Base-by-base conservation (phyloP, 2,329 filamentous ascomycete species). In the Calycina marina region DNA sequence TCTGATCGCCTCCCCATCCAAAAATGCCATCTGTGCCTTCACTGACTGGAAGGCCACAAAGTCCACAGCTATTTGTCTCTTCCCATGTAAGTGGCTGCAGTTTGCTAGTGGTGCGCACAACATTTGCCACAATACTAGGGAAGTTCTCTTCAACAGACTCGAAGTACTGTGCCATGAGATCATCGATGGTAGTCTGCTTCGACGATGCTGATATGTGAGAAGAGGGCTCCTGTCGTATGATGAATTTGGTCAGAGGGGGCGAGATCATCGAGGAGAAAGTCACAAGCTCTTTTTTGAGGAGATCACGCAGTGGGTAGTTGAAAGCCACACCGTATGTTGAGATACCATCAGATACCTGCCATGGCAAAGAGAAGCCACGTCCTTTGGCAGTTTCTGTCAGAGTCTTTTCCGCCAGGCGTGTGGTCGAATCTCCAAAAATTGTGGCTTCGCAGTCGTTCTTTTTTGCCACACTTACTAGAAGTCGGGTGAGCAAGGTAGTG, bases 121-220 rank as follows among this genome's bases (percentile, higher is more conserved):
- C 90, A 52, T 98, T 98, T 18, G 86, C 79, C 43, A 98, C 86
- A 35, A 96, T 84, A 34, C 81, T 83, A 3, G 86, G 82, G 49
- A 92, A 94, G 37, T 78, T 79, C 42, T 73, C 71, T 52, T 93
- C 86, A 11, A 93, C 83, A 25, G 74, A 77, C 43, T 73, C 71
- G 49, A 98, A 93, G 54, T 94, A 98, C 36, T 84, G 76, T 36
- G 67, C 61, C 77, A 96, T 86, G 33, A 98, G 69, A 44, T 86
- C 78, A 50, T 94, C 85, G 47, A 98, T 94, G 28, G 84, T 92
- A 28, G 83, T 68, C 42, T 84, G 77, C 50, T 77, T 81, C 44
- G 54, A 36, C 16, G 42, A 45, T 16, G 44, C 39, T 24, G 47
- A 45, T 22, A 49, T 32, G 14, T 43, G 31, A 18, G 56, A 52